Conservation (phyloP, 257 asterid genomes). For the Solanum infundibuliforme region DNA sequence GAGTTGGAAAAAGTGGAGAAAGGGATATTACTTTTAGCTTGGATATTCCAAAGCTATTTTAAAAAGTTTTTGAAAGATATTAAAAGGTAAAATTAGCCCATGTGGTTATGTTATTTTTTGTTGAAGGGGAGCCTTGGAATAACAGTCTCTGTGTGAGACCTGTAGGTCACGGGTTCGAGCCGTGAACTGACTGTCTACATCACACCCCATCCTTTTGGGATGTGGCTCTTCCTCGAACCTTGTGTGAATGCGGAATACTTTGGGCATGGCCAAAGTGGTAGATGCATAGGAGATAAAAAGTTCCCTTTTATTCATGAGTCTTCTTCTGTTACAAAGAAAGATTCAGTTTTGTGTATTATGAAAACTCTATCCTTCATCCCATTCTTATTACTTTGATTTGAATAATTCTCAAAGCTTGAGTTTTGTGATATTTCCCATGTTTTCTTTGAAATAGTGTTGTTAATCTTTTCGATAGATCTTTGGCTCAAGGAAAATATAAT, state of each 20-base stretch:
- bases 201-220: background rate
- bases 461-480: background rate
- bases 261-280: slow-evolving; percentile 9
- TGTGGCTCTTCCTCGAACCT: background rate
- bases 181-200: background rate
- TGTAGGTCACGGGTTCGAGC: background rate
- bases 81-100: slow-evolving; percentile 3
- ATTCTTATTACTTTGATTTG: background rate
- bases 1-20: slow-evolving; percentile 14
- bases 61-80: background rate
- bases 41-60: slow-evolving; percentile 13
- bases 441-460: background rate
- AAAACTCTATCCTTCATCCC: background rate
- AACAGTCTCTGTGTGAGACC: background rate
- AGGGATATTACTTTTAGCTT: slow-evolving; percentile 14
- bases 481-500: too few relatives aligned
- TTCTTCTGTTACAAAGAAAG: background rate
- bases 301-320: background rate
- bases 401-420: background rate
- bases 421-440: background rate
- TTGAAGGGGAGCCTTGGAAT: background rate
- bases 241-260: background rate
- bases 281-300: background rate
- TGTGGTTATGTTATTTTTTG: slow-evolving; percentile 35
- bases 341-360: background rate